These are phyloP conservation scores for Alisma plantagoaquatica DNA, from an alignment of 106 monocot species.

Conservation along the genomic window DNA sequence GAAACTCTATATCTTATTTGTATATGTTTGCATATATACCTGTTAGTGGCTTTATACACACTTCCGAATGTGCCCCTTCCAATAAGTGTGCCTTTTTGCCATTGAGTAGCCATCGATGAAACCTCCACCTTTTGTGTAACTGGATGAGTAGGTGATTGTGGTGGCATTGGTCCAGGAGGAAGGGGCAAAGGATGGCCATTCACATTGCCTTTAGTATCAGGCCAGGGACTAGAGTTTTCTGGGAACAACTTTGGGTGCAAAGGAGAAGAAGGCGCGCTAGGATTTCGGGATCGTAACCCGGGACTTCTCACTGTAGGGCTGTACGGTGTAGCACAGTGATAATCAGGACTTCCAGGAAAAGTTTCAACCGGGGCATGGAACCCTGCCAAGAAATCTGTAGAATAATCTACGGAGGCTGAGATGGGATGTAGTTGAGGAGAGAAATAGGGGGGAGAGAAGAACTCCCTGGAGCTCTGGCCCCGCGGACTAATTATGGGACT, in stretches of 20 bases:
- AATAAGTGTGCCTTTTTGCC: constrained; percentile 82
- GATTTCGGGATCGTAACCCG: constrained; percentile 53
- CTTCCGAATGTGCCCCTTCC: constrained; percentile 93
- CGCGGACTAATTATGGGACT: constrained; percentile 75
- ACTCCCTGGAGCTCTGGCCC: constrained; percentile 35
- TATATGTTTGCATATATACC: constrained; percentile 32
- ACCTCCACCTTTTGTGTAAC: constrained; percentile 25
- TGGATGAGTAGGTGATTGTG: constrained; percentile 27
- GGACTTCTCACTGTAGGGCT: constrained; percentile 44
- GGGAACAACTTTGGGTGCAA: constrained; percentile 47
- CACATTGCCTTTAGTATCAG: constrained; percentile 28
- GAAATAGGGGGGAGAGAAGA: constrained; percentile 19
- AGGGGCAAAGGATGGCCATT: constrained; percentile 76
- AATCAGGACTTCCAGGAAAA: constrained; percentile 40
- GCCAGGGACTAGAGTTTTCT: constrained; percentile 26
- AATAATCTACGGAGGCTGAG: constrained; percentile 33
- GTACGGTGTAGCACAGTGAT: constrained; percentile 30
- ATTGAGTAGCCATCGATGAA: constrained; percentile 42
- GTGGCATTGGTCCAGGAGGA: constrained; percentile 50
- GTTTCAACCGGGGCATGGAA: constrained; percentile 29
- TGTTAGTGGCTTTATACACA: constrained; percentile 79
- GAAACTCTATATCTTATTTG: no score
- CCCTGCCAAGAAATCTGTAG: constrained; percentile 25
- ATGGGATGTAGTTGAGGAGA: constrained; percentile 25
- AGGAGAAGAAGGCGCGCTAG: constrained; percentile 78